phyloP scores from a whole-genome alignment of 2,329 filamentous ascomycete genomes.

The Clarireedia hainanense region DNA sequence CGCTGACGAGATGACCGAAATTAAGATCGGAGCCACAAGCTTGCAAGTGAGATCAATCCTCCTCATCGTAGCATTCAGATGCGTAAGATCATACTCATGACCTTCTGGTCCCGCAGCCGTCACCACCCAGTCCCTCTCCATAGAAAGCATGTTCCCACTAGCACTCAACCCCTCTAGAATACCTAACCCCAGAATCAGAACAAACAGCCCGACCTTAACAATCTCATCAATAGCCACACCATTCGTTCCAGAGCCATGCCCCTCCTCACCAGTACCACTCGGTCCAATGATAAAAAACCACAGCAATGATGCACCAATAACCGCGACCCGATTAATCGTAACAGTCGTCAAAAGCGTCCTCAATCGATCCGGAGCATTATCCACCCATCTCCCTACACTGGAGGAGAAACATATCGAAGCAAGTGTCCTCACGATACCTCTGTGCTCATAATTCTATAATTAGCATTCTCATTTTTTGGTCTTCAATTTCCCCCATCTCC shows the following conservation, averaged over 20 bases:
- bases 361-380: slow-evolving; percentile 33
- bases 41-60: slow-evolving; percentile 52
- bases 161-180: slow-evolving; percentile 36
- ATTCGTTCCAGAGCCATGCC: not conserved
- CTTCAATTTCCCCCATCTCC: no score
- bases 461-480: slow-evolving; percentile 4
- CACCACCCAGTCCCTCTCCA: slow-evolving; percentile 40
- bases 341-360: slow-evolving; percentile 36
- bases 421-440: slow-evolving; percentile 31
- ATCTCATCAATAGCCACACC: not conserved
- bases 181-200: slow-evolving; percentile 31
- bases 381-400: slow-evolving; percentile 36
- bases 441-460: slow-evolving; percentile 8
- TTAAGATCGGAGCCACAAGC: slow-evolving; percentile 43
- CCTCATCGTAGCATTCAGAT: slow-evolving; percentile 46
- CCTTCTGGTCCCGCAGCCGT: slow-evolving; percentile 30
- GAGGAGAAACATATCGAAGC: slow-evolving; percentile 36
- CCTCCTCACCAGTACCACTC: not conserved
- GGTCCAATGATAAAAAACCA: slow-evolving; percentile 32
- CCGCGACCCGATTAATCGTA: slow-evolving; percentile 33
- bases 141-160: slow-evolving; percentile 37
- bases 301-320: slow-evolving; percentile 33
- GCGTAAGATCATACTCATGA: slow-evolving; percentile 32
- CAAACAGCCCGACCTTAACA: slow-evolving; percentile 30
- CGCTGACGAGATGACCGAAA: slow-evolving; percentile 39